phyloP scores from a whole-genome alignment of 2,329 filamentous ascomycete species.

The Hypocreales sp. region DNA sequence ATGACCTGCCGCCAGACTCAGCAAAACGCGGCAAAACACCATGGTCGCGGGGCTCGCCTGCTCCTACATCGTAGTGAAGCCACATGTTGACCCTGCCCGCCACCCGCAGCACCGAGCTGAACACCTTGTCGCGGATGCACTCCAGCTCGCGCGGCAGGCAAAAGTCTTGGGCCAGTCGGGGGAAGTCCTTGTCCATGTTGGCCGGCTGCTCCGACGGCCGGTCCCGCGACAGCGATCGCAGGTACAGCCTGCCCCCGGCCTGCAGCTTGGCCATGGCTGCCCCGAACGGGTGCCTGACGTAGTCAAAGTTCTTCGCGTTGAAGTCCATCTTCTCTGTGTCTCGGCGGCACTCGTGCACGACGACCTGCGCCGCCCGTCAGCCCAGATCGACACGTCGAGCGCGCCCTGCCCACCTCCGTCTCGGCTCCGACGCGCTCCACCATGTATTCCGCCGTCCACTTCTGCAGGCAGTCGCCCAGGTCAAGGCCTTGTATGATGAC shows the following conservation, averaged over 20 bases:
- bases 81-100: slow-evolving; percentile 75
- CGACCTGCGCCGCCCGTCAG: slow-evolving; percentile 33
- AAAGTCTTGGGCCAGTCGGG: slow-evolving; percentile 54
- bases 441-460: slow-evolving; percentile 58
- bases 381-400: background rate
- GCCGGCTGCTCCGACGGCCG: slow-evolving; percentile 56
- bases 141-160: slow-evolving; percentile 44
- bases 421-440: slow-evolving; percentile 42
- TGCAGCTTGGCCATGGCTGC: slow-evolving; percentile 47
- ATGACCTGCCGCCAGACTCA: slow-evolving; percentile 43
- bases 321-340: slow-evolving; percentile 58
- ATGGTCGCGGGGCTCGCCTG: too few relatives aligned
- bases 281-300: slow-evolving; percentile 51
- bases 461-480: slow-evolving; percentile 49
- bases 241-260: slow-evolving; percentile 49
- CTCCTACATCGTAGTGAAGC: slow-evolving; percentile 68
- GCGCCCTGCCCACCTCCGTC: slow-evolving; percentile 33
- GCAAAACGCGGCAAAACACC: background rate
- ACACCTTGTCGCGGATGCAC: slow-evolving; percentile 43
- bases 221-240: slow-evolving; percentile 59
- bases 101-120: slow-evolving; percentile 67
- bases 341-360: slow-evolving; percentile 52
- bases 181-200: slow-evolving; percentile 57
- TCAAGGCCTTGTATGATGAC: slow-evolving; percentile 47
- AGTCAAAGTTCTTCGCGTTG: slow-evolving; percentile 67